phyloP scores from a whole-genome alignment of 2,329 filamentous ascomycete genomes.

The Penicillium thymicola region DNA sequence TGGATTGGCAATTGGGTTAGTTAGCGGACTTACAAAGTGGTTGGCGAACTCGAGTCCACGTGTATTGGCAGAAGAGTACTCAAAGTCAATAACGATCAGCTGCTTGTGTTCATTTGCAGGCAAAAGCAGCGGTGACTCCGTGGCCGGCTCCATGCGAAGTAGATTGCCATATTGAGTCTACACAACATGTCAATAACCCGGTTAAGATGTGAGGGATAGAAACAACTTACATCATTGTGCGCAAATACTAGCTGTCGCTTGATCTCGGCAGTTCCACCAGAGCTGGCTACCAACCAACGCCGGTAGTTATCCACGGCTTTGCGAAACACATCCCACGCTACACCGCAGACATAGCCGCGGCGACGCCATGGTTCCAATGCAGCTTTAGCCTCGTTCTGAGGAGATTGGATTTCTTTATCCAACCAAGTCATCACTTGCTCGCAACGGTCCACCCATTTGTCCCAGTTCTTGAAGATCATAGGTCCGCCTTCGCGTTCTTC shows the following conservation, averaged over 20 bases:
- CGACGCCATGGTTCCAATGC: constrained; percentile 60
- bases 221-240: constrained; percentile 84
- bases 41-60: constrained; percentile 92
- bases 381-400: constrained; percentile 43
- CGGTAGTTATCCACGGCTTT: constrained; percentile 74
- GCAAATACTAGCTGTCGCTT: constrained; percentile 81
- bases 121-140: constrained; percentile 78
- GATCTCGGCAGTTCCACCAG: constrained; percentile 64
- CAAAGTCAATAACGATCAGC: constrained; percentile 95
- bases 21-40: constrained; percentile 66
- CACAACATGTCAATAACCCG: constrained; percentile 20
- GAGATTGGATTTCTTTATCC: constrained; percentile 56
- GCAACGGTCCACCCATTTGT: constrained; percentile 74
- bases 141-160: constrained; percentile 67
- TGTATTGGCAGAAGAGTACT: constrained; percentile 88
- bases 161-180: constrained; percentile 99
- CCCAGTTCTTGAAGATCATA: constrained; percentile 89
- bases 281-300: constrained; percentile 66
- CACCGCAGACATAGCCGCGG: constrained; percentile 75
- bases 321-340: constrained; percentile 76
- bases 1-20: neutral
- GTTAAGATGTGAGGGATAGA: constrained; percentile 8
- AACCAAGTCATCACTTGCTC: constrained; percentile 53
- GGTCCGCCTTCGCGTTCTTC: constrained; percentile 76
- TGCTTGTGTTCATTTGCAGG: constrained; percentile 94